A percentile compares a stretch with the other conserved stretches of the same genome.
phyloP scores from a whole-genome alignment of 345 rosid species.

The Corymbia maculata region DNA sequence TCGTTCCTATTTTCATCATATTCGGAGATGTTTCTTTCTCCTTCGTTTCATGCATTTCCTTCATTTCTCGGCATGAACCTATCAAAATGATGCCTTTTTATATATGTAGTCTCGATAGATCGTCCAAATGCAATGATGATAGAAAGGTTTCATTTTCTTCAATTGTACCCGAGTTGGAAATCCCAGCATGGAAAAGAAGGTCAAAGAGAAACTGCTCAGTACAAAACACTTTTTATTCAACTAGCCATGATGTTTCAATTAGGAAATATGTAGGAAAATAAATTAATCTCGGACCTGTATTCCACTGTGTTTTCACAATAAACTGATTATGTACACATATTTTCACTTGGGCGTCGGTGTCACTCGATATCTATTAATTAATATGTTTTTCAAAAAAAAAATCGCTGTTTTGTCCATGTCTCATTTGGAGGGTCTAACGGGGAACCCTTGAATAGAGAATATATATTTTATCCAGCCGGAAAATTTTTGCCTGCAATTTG shows the following conservation, averaged over 20 bases:
- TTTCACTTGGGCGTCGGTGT: neutral
- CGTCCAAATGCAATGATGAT: neutral
- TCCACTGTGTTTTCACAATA: neutral
- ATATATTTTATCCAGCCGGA: neutral
- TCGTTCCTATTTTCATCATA: neutral
- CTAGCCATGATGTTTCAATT: neutral
- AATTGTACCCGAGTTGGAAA: neutral
- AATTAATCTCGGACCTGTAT: neutral
- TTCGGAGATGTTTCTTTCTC: neutral
- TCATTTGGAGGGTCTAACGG: neutral
- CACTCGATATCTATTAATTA: neutral
- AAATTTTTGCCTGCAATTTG: conserved; percentile 16
- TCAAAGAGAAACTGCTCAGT: neutral
- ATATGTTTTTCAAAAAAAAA: neutral
- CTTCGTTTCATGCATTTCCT: neutral
- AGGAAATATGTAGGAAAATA: neutral
- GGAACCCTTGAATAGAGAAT: neutral
- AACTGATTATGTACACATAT: neutral
- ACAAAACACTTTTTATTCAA: neutral
- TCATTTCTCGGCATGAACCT: neutral
- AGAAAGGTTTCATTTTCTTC: neutral
- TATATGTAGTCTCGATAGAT: neutral
- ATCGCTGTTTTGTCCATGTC: neutral
- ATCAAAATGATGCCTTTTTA: neutral
- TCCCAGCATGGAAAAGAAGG: neutral